phyloP scores from a whole-genome alignment of 1,139 yeast genomes.

The Kurtzmaniella quercitrusa region DNA sequence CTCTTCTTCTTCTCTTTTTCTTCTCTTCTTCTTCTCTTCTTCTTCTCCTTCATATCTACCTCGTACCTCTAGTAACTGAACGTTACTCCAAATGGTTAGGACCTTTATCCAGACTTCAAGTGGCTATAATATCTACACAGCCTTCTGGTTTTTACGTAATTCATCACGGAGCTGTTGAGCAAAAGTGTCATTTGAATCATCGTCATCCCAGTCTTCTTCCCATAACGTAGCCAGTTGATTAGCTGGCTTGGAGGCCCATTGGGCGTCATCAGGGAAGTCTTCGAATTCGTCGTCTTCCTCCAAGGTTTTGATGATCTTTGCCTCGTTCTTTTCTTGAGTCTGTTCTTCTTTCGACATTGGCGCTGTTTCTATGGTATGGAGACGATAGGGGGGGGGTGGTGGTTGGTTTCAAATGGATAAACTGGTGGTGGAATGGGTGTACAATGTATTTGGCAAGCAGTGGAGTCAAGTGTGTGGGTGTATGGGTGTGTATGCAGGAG shows the following conservation, averaged over 20 bases:
- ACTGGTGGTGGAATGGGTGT: too few species aligned
- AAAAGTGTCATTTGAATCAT: constrained; percentile 82
- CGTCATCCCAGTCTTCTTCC: constrained; percentile 98
- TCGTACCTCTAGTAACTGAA: too few species aligned
- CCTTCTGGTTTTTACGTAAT: constrained; percentile 23
- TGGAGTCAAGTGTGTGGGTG: too few species aligned
- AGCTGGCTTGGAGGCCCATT: constrained; percentile 48
- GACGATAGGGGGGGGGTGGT: not conserved
- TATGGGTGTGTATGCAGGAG: too few species aligned
- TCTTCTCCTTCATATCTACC: too few species aligned
- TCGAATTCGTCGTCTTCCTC: constrained; percentile 96
- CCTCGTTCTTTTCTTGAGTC: constrained; percentile 20
- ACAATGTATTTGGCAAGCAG: too few species aligned
- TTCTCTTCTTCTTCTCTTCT: too few species aligned
- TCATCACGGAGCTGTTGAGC: constrained; percentile 60
- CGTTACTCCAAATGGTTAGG: too few species aligned
- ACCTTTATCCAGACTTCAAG: too few species aligned
- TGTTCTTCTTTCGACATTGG: constrained; percentile 9
- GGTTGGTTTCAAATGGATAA: too few species aligned
- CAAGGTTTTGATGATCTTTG: constrained; percentile 52
- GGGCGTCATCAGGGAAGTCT: constrained; percentile 81
- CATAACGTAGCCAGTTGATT: constrained; percentile 51
- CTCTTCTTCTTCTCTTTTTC: too few species aligned
- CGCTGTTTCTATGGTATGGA: not conserved
- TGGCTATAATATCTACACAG: too few species aligned